phyloP scores from a whole-genome alignment of 495 filamentous ascomycete species.

The Lophiotrema nucula region DNA sequence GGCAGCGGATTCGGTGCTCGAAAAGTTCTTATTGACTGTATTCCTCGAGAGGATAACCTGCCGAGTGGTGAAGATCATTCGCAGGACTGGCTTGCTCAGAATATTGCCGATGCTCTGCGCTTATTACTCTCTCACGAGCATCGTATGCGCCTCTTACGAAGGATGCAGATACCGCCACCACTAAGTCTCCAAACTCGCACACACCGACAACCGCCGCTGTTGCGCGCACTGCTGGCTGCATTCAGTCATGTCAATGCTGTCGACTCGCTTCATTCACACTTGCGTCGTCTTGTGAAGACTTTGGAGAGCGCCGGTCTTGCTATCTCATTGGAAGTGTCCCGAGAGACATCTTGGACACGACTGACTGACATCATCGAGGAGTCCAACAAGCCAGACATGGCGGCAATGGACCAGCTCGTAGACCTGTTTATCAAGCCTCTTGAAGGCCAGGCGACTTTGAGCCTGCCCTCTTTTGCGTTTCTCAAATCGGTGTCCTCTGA shows the following conservation, averaged over 20 bases:
- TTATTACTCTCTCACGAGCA: slow-evolving; percentile 73
- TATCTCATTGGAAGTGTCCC: not conserved
- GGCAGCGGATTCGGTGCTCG: slow-evolving; percentile 37
- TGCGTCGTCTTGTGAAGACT: slow-evolving; percentile 43
- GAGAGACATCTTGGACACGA: slow-evolving; percentile 15
- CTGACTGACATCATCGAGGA: slow-evolving; percentile 4
- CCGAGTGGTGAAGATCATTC: slow-evolving; percentile 19
- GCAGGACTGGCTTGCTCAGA: slow-evolving; percentile 49
- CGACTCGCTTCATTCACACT: slow-evolving; percentile 41
- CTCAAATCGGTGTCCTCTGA: slow-evolving; percentile 28
- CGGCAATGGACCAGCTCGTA: slow-evolving; percentile 22
- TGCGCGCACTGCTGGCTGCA: slow-evolving; percentile 65
- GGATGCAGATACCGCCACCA: slow-evolving; percentile 61
- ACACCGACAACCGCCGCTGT: slow-evolving; percentile 56
- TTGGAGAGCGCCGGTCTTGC: slow-evolving; percentile 48
- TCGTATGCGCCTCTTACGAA: slow-evolving; percentile 60
- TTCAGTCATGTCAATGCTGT: slow-evolving; percentile 57
- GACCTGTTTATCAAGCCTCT: slow-evolving; percentile 26
- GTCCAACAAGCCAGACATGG: slow-evolving; percentile 8
- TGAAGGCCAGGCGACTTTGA: slow-evolving; percentile 35
- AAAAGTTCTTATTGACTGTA: slow-evolving; percentile 63
- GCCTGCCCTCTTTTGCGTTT: slow-evolving; percentile 29
- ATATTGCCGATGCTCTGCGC: slow-evolving; percentile 58
- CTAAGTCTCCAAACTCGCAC: slow-evolving; percentile 46
- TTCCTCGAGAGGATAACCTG: slow-evolving; percentile 52